phyloP scores from a whole-genome alignment of 2,329 filamentous ascomycete species.

The Alternaria hordeiaustralica region DNA sequence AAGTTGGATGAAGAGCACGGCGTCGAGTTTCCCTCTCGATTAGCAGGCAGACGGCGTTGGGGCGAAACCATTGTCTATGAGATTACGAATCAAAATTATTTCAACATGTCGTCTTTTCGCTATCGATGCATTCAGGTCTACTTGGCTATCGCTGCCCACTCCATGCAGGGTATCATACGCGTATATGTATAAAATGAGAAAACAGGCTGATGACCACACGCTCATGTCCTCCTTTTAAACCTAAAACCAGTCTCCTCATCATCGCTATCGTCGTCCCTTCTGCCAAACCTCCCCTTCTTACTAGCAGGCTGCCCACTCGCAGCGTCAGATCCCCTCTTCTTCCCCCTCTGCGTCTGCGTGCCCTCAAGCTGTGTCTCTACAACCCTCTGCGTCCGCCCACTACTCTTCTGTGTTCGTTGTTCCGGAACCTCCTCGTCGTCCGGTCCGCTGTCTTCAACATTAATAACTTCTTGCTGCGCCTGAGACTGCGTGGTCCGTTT shows the following conservation, averaged over 20 bases:
- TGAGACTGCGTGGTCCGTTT: slow-evolving; percentile 16
- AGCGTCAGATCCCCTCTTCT: slow-evolving; percentile 38
- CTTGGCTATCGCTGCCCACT: neutral
- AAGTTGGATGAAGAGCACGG: neutral
- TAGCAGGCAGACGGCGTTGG: slow-evolving; percentile 3
- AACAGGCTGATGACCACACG: neutral
- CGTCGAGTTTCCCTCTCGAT: neutral
- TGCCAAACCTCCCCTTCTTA: slow-evolving; percentile 34
- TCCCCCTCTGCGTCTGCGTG: slow-evolving; percentile 30
- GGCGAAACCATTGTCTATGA: slow-evolving; percentile 5
- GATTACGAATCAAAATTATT: slow-evolving; percentile 7
- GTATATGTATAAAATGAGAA: neutral
- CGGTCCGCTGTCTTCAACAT: slow-evolving; percentile 41
- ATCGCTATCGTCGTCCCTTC: slow-evolving; percentile 58
- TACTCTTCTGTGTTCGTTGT: slow-evolving; percentile 29
- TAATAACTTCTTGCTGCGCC: slow-evolving; percentile 25
- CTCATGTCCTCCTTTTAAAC: slow-evolving; percentile 52
- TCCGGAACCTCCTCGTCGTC: slow-evolving; percentile 34
- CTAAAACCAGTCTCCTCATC: slow-evolving; percentile 64
- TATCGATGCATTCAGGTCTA: neutral
- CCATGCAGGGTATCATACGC: slow-evolving; percentile 8
- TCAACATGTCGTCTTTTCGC: neutral
- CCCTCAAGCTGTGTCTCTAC: slow-evolving; percentile 42
- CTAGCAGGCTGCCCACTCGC: slow-evolving; percentile 32
- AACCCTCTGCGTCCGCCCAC: slow-evolving; percentile 32